phyloP scores from a whole-genome alignment of 2,329 filamentous ascomycete species.

The Rhinocladiella mackenziei region DNA sequence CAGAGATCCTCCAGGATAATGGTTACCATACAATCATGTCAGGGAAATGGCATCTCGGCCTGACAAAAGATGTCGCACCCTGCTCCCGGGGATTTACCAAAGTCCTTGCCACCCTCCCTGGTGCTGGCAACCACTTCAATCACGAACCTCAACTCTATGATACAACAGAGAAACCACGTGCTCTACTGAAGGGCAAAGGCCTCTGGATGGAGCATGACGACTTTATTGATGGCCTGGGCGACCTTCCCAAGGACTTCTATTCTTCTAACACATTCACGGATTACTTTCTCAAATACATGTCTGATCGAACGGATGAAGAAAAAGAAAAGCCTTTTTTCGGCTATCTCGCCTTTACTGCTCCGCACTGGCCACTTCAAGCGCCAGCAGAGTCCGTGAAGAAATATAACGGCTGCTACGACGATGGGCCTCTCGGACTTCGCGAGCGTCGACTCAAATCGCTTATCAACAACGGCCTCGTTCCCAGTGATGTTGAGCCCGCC shows the following conservation, averaged over 20 bases:
- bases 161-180: slow-evolving; percentile 41
- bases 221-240: slow-evolving; percentile 43
- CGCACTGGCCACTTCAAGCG: slow-evolving; percentile 53
- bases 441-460: slow-evolving; percentile 44
- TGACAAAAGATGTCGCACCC: slow-evolving; percentile 55
- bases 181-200: slow-evolving; percentile 41
- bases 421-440: slow-evolving; percentile 48
- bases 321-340: slow-evolving; percentile 46
- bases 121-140: slow-evolving; percentile 56
- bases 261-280: slow-evolving; percentile 52
- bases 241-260: slow-evolving; percentile 52
- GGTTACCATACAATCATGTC: slow-evolving; percentile 60
- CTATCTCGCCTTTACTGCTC: slow-evolving; percentile 49
- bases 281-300: slow-evolving; percentile 51
- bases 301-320: slow-evolving; percentile 47
- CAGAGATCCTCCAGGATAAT: slow-evolving; percentile 55
- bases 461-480: slow-evolving; percentile 44
- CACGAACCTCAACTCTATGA: slow-evolving; percentile 47
- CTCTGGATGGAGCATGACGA: slow-evolving; percentile 45
- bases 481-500: slow-evolving; percentile 42
- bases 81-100: slow-evolving; percentile 56
- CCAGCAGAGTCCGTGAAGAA: slow-evolving; percentile 45
- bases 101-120: slow-evolving; percentile 58
- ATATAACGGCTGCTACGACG: slow-evolving; percentile 49
- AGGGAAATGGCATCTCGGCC: slow-evolving; percentile 61